Evolutionary conservation across 768 basidiomycete species (phyloP).

Genomic region (Termitomyces heimii): DNA sequence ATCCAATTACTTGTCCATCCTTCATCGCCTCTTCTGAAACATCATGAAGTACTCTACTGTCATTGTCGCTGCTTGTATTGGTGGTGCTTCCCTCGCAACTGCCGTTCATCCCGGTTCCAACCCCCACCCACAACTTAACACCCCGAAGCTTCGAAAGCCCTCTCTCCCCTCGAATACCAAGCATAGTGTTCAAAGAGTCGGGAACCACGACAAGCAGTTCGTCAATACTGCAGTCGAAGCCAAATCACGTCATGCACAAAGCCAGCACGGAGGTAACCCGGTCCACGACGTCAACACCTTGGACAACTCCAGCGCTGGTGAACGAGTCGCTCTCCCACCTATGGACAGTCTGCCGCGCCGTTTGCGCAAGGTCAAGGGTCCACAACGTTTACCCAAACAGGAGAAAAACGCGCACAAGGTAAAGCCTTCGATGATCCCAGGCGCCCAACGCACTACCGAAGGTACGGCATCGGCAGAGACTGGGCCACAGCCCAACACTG

Average conservation of each 20-base stretch:
- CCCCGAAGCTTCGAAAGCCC: not conserved
- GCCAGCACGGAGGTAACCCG: not conserved
- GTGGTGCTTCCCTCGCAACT: conserved; percentile 9
- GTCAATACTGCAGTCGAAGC: not conserved
- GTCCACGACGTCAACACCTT: not conserved
- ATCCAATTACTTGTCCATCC: not conserved
- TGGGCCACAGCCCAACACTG: not conserved
- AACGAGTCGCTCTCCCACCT: not conserved
- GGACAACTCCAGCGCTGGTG: not conserved
- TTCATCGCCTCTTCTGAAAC: not conserved
- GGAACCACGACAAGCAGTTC: not conserved
- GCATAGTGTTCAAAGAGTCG: not conserved
- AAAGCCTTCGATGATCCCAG: not conserved
- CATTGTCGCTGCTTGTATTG: conserved; percentile 9
- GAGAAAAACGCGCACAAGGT: not conserved
- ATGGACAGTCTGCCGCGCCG: not conserved
- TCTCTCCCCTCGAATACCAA: not conserved
- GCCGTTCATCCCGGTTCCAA: not conserved
- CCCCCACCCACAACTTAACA: not conserved
- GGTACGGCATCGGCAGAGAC: not conserved
- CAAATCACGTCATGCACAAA: not conserved
- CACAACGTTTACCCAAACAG: not conserved
- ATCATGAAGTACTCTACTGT: conserved; percentile 14
- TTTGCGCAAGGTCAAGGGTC: not conserved
- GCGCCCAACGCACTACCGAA: not conserved